A percentile compares a stretch with the other conserved stretches of the same genome.
phyloP scores from a whole-genome alignment of 2,329 filamentous ascomycete species.

The Amauroascus verrucosus region DNA sequence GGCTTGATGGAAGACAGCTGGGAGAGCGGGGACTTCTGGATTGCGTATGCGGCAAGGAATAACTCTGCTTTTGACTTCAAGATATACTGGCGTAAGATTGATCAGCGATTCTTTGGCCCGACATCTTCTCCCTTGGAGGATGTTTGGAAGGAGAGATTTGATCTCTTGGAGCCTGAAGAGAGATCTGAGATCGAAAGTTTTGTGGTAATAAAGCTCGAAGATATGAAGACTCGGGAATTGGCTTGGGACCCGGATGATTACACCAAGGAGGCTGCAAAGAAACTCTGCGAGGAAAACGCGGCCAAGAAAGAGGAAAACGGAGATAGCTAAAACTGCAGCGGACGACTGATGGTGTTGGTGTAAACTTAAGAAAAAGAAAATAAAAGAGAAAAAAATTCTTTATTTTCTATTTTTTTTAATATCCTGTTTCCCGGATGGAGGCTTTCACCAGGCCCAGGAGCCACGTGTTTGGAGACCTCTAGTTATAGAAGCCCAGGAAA shows the following conservation, averaged over 20 bases:
- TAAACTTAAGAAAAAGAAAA: too few species aligned
- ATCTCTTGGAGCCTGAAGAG: slow-evolving; percentile 2
- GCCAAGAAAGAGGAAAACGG: background rate
- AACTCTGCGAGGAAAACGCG: background rate
- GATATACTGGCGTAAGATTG: slow-evolving; percentile 10
- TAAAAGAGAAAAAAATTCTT: too few species aligned
- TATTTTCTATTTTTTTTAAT: too few species aligned
- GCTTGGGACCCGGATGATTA: slow-evolving; percentile 2
- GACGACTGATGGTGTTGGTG: background rate
- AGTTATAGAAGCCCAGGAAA: too few species aligned
- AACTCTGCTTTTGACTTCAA: slow-evolving; percentile 22
- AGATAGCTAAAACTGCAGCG: background rate
- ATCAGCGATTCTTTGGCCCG: slow-evolving; percentile 1
- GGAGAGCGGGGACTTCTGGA: slow-evolving; percentile 20
- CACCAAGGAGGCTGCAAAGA: background rate
- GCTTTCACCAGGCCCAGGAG: too few species aligned
- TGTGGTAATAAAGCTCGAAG: slow-evolving; percentile 7
- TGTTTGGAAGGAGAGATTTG: slow-evolving; percentile 3
- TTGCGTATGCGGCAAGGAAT: slow-evolving; percentile 16
- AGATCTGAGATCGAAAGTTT: slow-evolving; percentile 6
- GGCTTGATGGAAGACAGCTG: slow-evolving; percentile 18
- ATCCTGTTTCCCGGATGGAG: too few species aligned
- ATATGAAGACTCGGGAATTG: background rate
- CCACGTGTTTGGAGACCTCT: too few species aligned
- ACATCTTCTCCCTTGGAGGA: background rate